phyloP scores from a whole-genome alignment of 2,329 filamentous ascomycete genomes.

The Endocalyx cinctus region DNA sequence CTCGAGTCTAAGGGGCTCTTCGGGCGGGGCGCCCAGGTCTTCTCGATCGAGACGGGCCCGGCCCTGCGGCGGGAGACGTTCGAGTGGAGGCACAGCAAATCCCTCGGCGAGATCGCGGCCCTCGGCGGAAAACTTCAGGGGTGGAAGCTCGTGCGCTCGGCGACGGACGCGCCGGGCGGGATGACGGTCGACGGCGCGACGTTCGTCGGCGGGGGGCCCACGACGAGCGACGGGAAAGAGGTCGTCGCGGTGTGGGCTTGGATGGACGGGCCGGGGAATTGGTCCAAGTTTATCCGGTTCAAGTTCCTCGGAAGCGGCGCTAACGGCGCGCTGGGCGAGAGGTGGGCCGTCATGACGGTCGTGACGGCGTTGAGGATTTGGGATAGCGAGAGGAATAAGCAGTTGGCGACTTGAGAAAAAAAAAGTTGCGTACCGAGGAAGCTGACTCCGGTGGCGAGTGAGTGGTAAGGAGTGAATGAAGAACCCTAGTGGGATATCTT shows the following conservation, averaged over 20 bases:
- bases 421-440: no score
- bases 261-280: conserved; percentile 22
- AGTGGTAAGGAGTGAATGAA: no score
- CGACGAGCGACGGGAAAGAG: conserved; percentile 32
- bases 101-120: conserved; percentile 28
- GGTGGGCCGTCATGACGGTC: conserved; percentile 40
- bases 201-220: conserved; percentile 11
- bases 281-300: conserved; percentile 33
- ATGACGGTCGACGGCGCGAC: conserved; percentile 8
- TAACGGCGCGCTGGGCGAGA: conserved; percentile 34
- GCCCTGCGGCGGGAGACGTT: conserved; percentile 29
- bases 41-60: conserved; percentile 30
- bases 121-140: conserved; percentile 28
- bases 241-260: conserved; percentile 37
- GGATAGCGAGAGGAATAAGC: conserved; percentile 12
- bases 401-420: no score
- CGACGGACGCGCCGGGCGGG: conserved; percentile 13
- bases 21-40: conserved; percentile 17
- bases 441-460: no score
- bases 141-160: conserved; percentile 38
- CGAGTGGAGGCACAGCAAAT: conserved; percentile 39
- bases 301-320: conserved; percentile 35
- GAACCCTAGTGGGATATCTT: no score
- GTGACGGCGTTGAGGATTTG: conserved; percentile 31
- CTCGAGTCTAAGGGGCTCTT: conserved; percentile 8